Evolutionary conservation across 1,139 yeast species (phyloP), one percentile per base, ranked within the genome.

Genomic region (Meyerozyma carpophila): DNA sequence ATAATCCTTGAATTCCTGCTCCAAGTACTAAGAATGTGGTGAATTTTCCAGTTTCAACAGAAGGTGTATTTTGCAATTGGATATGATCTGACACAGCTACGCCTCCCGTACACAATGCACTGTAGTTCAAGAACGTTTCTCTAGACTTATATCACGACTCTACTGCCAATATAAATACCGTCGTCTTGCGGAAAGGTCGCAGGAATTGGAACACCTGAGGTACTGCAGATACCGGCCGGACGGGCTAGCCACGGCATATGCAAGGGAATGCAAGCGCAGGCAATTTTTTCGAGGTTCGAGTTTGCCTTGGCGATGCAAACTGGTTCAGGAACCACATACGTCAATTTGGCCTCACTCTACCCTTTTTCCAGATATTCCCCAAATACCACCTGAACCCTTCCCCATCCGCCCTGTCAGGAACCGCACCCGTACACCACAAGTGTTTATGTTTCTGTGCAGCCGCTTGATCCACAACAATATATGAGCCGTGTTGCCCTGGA

Each of bases 401-500:
- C 24, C 24, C 24, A 21, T 3, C 24, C 6, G 6, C 24, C 8
- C 24, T 21, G 24, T 3, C 5, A 21, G 4, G 18, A n/a, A 5
- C 16, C 14, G 14, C 32, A 28, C 13, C 27, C 9, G n/a, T 20
- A 28, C 29, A 13, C 32, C 39, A 8, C 24, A 8, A 36, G 36
- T 41, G 41, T 39, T 38, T 41, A 39, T 31, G 39, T 32, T 34
- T 34, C 37, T 34, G 37, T 34, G 37, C 37, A 34, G 26, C 36
- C 25, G 26, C 26, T 34, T 37, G 26, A 41, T 39, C 44, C 39
- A 32, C 6, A 38, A 31, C 40, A 37, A 28, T 18, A 3, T 42
- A 34, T 28, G 40, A 41, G 36, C 6, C 27, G 26, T 29, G 48
- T 47, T 32, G 45, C 51, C 28, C 63, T 58, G 65, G 62, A 59